These are phyloP conservation scores for Didymella pomorum DNA, from an alignment of 2,329 filamentous ascomycete species.

Conservation along the genomic window DNA sequence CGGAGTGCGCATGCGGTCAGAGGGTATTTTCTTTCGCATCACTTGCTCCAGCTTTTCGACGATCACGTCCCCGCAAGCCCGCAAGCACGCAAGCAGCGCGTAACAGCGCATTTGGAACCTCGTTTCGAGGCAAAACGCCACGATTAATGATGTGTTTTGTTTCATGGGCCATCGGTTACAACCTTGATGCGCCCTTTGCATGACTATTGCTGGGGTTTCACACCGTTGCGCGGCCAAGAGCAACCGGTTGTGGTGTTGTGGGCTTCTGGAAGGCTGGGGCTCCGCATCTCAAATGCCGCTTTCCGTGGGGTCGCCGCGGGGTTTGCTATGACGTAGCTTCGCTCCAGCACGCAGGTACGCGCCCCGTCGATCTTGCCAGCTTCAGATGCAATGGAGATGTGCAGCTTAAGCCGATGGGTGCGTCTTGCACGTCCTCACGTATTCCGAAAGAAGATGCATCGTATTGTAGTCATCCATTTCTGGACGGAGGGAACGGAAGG, in stretches of 20 bases:
- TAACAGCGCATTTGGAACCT: background rate
- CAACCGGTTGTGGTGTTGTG: constrained; percentile 3
- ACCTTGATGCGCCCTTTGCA: background rate
- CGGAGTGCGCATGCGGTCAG: background rate
- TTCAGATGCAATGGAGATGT: constrained; percentile 3
- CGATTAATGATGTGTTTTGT: background rate
- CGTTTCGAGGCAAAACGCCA: constrained; percentile 3
- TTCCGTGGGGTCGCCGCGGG: constrained; percentile 8
- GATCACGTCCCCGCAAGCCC: constrained; percentile 10
- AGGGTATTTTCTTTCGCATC: constrained; percentile 6
- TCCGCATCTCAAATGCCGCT: constrained; percentile 4
- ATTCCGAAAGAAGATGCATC: background rate
- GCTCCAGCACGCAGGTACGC: constrained; percentile 15
- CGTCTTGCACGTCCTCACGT: background rate
- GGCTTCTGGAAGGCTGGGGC: constrained; percentile 16
- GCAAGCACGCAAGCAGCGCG: constrained; percentile 12
- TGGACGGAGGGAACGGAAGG: background rate
- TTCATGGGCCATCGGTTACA: background rate
- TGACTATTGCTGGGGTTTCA: constrained; percentile 1
- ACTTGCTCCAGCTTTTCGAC: constrained; percentile 4
- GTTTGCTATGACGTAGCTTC: constrained; percentile 7
- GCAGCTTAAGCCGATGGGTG: background rate
- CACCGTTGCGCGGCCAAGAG: background rate
- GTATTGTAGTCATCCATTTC: background rate
- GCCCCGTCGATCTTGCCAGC: constrained; percentile 7